Base-by-base conservation (phyloP, 176 grass and related monocot species). In the Oryza nivara region DNA sequence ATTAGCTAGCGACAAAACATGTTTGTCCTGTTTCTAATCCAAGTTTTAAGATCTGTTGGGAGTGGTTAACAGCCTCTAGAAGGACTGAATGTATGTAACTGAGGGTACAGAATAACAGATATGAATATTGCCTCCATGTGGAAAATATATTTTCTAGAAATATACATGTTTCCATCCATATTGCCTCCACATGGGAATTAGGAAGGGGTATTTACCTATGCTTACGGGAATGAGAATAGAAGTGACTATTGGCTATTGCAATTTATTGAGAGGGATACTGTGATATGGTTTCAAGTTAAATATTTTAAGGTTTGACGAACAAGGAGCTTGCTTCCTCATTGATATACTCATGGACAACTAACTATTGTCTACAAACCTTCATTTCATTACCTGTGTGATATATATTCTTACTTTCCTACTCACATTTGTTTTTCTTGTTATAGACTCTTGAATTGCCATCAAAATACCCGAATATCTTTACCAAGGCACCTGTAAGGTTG, bases 371-470 rank as follows among this genome's bases (percentile, higher is more conserved):
- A 63, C 65, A 11, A 63, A 68, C 52, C n/a, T 92, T 82, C 30
- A 48, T 82, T 75, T 35, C 17, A 16, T 58, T 77, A 49, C 47
- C 7, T 63, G 14, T 60, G 51, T 65, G 73, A 32, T 32, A 60
- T 40, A 77, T 61, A 74, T 74, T 84, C 70, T 36, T 88, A 76
- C 41, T 10, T 61, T 61, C 56, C 19, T 61, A 61, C 56, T 87
- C 74, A 64, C 70, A 58, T 72, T 61, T 77, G 47, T 87, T 48
- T 76, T 58, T 13, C 58, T 87, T 68, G 58, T 86, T 86, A 75
- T 82, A 95, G 93, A 98, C 92, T 70, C 81, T 98, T 85, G 96
- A 98, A 89, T 61, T 98, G 73, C 96, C 96, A 70, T 93, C 91
- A 16, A 98, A 92, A 84, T 98, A 93, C 74, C 89, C 96, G 46